phyloP scores from a whole-genome alignment of 2,329 filamentous ascomycete species.

The Colletotrichum tropicale region DNA sequence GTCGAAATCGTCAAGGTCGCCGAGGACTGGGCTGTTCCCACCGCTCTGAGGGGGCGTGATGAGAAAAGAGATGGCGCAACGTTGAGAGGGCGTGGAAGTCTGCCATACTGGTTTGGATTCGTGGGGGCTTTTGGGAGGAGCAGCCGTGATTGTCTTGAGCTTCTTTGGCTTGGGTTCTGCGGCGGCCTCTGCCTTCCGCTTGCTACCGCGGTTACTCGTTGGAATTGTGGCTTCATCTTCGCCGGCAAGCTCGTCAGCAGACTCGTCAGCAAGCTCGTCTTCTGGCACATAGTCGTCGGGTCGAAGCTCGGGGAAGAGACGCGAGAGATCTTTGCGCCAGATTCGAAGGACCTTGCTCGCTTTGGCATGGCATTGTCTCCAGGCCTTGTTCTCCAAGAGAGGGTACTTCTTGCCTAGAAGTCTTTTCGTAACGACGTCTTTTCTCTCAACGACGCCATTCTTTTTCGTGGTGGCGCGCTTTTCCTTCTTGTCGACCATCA shows the following conservation, averaged over 20 bases:
- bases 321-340: conserved; percentile 4
- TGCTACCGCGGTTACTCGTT: neutral
- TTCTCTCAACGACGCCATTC: neutral
- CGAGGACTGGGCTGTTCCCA: neutral
- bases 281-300: neutral
- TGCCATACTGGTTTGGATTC: neutral
- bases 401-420: neutral
- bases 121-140: neutral
- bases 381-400: neutral
- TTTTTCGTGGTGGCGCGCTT: neutral
- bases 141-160: neutral
- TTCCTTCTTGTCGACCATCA: neutral
- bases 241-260: neutral
- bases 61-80: neutral
- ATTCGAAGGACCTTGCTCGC: neutral
- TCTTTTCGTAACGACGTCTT: neutral
- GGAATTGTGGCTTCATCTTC: neutral
- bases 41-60: neutral
- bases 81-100: neutral
- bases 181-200: neutral
- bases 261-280: neutral
- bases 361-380: neutral
- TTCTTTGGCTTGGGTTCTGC: neutral
- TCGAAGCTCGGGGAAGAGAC: neutral
- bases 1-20: neutral